These are phyloP conservation scores for Toxicodendron radicans DNA, from an alignment of 345 rosid species.

Conservation along the genomic window DNA sequence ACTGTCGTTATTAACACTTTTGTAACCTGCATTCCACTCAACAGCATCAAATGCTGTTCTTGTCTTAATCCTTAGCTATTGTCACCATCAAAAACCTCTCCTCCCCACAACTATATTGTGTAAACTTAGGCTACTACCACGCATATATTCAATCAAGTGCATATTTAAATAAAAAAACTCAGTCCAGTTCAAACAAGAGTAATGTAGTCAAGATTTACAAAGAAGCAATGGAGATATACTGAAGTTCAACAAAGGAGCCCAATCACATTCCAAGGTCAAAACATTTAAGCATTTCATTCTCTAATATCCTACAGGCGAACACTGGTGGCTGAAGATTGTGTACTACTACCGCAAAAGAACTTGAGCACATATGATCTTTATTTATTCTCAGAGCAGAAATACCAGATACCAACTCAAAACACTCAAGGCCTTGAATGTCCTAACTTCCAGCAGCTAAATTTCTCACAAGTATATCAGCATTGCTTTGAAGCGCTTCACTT, in stretches of 20 bases:
- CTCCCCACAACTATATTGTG: background rate
- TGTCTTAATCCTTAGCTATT: too few species aligned
- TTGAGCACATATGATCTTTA: constrained; percentile 22
- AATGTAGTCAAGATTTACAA: constrained; percentile 16
- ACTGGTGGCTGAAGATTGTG: constrained; percentile 21
- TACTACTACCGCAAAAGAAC: constrained; percentile 25
- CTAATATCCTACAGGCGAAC: constrained; percentile 24
- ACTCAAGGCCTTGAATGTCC: constrained; percentile 19
- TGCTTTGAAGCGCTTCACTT: constrained; percentile 22
- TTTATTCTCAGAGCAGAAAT: constrained; percentile 28
- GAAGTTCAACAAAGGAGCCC: background rate
- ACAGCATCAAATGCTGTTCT: background rate
- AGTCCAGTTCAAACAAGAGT: background rate
- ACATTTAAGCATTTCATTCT: constrained; percentile 22
- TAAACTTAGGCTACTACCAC: background rate
- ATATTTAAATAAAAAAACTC: background rate
- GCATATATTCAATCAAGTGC: background rate
- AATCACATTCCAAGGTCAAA: constrained; percentile 17
- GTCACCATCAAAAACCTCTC: background rate
- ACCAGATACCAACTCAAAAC: constrained; percentile 17
- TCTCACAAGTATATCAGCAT: constrained; percentile 12
- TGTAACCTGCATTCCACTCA: background rate
- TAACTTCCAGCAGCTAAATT: constrained; percentile 20
- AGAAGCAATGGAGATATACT: constrained; percentile 7
- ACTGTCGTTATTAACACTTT: background rate